phyloP scores from a whole-genome alignment of 2,329 filamentous ascomycete genomes.

The Fusarium sp. region DNA sequence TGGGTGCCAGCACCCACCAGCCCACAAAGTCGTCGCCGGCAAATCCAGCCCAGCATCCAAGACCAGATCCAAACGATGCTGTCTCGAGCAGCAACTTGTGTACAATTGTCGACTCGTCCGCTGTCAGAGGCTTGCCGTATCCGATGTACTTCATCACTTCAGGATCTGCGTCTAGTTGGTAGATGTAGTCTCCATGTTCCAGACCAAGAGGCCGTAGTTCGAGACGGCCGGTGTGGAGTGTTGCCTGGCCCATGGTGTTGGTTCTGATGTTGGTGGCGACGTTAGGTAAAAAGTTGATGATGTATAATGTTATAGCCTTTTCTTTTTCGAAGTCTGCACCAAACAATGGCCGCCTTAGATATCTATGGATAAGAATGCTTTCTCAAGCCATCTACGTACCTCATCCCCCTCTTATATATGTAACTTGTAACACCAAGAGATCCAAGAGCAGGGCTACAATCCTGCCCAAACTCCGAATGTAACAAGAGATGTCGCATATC shows the following conservation, averaged over 20 bases:
- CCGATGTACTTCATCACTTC: constrained; percentile 46
- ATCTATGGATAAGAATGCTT: constrained; percentile 4
- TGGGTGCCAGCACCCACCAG: constrained; percentile 51
- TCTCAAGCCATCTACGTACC: constrained; percentile 3
- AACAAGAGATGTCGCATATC: constrained; percentile 8
- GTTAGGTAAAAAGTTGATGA: background rate
- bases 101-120: constrained; percentile 40
- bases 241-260: constrained; percentile 39
- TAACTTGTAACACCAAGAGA: constrained; percentile 15
- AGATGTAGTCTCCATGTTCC: constrained; percentile 39
- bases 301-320: background rate
- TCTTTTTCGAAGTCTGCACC: background rate
- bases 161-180: constrained; percentile 40
- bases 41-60: constrained; percentile 44
- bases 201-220: constrained; percentile 35
- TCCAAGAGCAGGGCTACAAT: constrained; percentile 23
- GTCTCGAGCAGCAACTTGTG: constrained; percentile 46
- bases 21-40: constrained; percentile 49
- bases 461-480: constrained; percentile 5
- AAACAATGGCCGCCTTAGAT: background rate
- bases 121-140: constrained; percentile 42
- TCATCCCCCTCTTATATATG: constrained; percentile 38
- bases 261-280: background rate
- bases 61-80: constrained; percentile 36
- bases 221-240: constrained; percentile 39